Conservation (phyloP, 441 rosid genomes). For the Codiaeum variegatum region DNA sequence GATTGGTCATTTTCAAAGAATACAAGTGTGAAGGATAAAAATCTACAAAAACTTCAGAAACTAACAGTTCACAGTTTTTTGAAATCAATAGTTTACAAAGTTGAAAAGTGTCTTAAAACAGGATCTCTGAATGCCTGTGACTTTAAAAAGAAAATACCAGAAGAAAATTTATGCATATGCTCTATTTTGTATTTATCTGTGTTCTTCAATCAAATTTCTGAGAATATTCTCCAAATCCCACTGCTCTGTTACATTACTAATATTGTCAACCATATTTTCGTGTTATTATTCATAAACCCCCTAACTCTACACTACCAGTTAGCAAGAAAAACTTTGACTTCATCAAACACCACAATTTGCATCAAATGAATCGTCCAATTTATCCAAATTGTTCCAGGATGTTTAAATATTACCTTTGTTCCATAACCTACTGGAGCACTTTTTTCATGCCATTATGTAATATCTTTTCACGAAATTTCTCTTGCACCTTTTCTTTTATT, state of each 20-base stretch:
- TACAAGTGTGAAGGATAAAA: not conserved
- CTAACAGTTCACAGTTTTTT: no score
- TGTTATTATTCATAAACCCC: constrained; percentile 1
- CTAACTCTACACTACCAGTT: not conserved
- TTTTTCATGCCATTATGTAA: not conserved
- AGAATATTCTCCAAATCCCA: constrained; percentile 9
- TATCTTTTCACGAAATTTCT: not conserved
- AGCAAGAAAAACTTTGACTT: not conserved
- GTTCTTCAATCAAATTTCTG: not conserved
- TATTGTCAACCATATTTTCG: not conserved
- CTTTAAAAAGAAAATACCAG: not conserved
- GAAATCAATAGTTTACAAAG: no score
- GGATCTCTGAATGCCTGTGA: not conserved
- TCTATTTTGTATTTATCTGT: not conserved
- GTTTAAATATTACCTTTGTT: not conserved
- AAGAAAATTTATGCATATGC: not conserved
- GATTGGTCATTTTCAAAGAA: not conserved
- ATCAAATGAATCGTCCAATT: not conserved
- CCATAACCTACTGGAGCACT: not conserved
- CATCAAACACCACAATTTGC: not conserved
- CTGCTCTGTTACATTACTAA: not conserved
- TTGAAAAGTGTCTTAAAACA: not conserved
- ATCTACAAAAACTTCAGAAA: not conserved
- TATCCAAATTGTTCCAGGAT: not conserved
- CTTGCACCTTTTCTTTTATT: not conserved